Evolutionary conservation across 352 stramenopile species (phyloP).

Genomic region (Globisporangium perplexum): DNA sequence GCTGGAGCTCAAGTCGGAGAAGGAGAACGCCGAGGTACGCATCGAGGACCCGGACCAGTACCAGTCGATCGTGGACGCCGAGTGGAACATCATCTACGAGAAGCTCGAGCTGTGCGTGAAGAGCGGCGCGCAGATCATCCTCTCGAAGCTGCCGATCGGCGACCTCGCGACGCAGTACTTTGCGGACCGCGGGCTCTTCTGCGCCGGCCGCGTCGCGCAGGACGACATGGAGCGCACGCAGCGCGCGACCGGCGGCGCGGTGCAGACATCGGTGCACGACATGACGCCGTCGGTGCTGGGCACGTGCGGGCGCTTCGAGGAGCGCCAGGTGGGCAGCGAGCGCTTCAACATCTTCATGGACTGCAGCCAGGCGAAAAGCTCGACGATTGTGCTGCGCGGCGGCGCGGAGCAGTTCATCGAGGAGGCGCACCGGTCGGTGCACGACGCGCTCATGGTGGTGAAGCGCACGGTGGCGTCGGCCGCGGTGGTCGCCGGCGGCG

Average conservation of each 20-base stretch:
- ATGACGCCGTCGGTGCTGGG: conserved; percentile 90
- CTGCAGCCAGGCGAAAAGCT: conserved; percentile 92
- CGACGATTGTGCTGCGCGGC: conserved; percentile 97
- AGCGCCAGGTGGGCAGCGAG: conserved; percentile 96
- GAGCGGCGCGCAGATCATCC: conserved; percentile 96
- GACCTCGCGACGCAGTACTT: conserved; percentile 99
- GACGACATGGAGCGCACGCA: conserved; percentile 97
- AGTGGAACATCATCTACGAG: conserved; percentile 99
- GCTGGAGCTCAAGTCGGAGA: conserved; percentile 98
- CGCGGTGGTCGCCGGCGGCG: conserved; percentile 89
- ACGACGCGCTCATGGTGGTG: conserved; percentile 98
- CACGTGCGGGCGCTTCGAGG: conserved; percentile 95
- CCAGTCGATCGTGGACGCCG: conserved; percentile 98
- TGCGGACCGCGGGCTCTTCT: conserved; percentile 97
- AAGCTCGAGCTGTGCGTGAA: conserved; percentile 92
- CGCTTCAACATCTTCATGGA: conserved; percentile 99
- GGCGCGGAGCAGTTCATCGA: conserved; percentile 98
- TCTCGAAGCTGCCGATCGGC: conserved; percentile 94
- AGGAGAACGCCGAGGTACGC: conserved; percentile 98
- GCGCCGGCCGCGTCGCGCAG: conserved; percentile 94
- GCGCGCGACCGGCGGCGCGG: conserved; percentile 92
- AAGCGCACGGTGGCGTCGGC: conserved; percentile 93
- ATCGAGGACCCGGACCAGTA: conserved; percentile 98
- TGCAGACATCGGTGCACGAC: conserved; percentile 94
- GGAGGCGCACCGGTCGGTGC: conserved; percentile 96